Percentiles rank a stretch among this genome's conserved stretches.
phyloP scores from a whole-genome alignment of 2,329 filamentous ascomycete genomes.

The Periglandula ipomoeae region DNA sequence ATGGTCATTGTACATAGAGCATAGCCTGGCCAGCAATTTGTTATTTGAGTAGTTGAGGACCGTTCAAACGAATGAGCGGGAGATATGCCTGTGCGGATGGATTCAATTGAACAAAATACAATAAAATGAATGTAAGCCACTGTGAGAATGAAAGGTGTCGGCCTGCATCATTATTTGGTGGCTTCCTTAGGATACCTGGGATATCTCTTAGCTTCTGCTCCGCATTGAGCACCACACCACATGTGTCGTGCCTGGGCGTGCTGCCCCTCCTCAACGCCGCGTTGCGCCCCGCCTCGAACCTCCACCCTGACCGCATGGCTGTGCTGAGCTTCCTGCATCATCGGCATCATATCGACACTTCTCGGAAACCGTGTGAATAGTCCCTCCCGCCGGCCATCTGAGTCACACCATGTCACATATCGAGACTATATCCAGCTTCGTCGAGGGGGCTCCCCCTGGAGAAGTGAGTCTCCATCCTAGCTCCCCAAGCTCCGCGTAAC shows the following conservation, averaged over 20 bases:
- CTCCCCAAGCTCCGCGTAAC: conserved; percentile 10
- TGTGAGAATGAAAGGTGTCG: too few species aligned
- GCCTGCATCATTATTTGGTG: too few species aligned
- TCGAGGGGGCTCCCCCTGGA: conserved; percentile 89
- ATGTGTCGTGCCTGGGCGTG: background rate
- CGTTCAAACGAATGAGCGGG: background rate
- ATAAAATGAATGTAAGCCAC: too few species aligned
- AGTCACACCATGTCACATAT: conserved; percentile 26
- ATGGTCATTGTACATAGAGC: conserved; percentile 3
- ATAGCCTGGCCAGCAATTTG: conserved; percentile 1
- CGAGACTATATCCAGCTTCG: conserved; percentile 64
- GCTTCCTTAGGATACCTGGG: background rate
- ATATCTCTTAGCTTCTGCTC: background rate
- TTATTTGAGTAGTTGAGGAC: background rate
- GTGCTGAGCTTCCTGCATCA: background rate
- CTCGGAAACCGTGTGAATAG: background rate
- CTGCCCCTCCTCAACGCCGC: background rate
- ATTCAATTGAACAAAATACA: too few species aligned
- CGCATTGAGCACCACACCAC: too few species aligned
- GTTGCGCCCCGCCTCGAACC: conserved; percentile 15
- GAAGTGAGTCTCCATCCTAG: conserved; percentile 55
- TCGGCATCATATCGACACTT: background rate
- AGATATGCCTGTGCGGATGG: too few species aligned
- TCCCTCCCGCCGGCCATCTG: background rate
- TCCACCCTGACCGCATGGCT: conserved; percentile 3